A percentile compares a stretch with the other conserved stretches of the same genome.
These are phyloP conservation scores for Medicago lupulina DNA, from an alignment of 306 rosid genomes.

Conservation along the genomic window DNA sequence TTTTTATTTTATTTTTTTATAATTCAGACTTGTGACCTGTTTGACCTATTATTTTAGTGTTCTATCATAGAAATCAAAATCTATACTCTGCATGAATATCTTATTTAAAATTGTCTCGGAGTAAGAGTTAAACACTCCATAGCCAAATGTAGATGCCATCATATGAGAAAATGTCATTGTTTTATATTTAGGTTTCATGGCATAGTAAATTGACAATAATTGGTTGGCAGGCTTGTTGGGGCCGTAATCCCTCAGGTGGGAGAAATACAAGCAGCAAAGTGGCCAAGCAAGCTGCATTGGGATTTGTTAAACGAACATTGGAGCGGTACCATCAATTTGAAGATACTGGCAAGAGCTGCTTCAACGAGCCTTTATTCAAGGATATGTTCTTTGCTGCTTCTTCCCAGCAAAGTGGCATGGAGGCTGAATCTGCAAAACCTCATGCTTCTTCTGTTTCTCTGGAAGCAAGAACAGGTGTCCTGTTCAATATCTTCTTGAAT, in stretches of 20 bases:
- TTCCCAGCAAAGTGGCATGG: conserved; percentile 54
- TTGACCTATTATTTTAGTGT: conserved; percentile 25
- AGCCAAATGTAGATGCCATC: conserved; percentile 34
- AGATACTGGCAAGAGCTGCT: conserved; percentile 84
- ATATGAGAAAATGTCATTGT: conserved; percentile 32
- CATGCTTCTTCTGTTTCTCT: conserved; percentile 56
- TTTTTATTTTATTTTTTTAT: neutral
- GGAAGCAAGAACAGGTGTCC: conserved; percentile 68
- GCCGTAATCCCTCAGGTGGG: conserved; percentile 73
- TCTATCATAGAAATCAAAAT: conserved; percentile 27
- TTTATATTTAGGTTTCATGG: conserved; percentile 32
- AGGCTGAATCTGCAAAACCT: conserved; percentile 62
- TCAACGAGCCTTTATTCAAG: conserved; percentile 69
- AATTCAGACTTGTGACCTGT: neutral
- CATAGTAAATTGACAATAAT: conserved; percentile 45
- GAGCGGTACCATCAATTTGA: conserved; percentile 75
- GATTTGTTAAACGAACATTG: conserved; percentile 79
- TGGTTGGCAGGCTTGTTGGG: conserved; percentile 70
- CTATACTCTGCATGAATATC: conserved; percentile 26
- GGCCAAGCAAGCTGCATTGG: conserved; percentile 82
- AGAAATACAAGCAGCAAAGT: conserved; percentile 71
- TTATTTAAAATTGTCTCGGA: conserved; percentile 29
- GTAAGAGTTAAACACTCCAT: conserved; percentile 33
- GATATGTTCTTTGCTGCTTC: conserved; percentile 64
- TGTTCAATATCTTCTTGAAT: conserved; percentile 28